A percentile compares a stretch with the other conserved stretches of the same genome.
phyloP scores from a whole-genome alignment of 1,284 basidiomycete genomes.

The Apiotrichum sp. region DNA sequence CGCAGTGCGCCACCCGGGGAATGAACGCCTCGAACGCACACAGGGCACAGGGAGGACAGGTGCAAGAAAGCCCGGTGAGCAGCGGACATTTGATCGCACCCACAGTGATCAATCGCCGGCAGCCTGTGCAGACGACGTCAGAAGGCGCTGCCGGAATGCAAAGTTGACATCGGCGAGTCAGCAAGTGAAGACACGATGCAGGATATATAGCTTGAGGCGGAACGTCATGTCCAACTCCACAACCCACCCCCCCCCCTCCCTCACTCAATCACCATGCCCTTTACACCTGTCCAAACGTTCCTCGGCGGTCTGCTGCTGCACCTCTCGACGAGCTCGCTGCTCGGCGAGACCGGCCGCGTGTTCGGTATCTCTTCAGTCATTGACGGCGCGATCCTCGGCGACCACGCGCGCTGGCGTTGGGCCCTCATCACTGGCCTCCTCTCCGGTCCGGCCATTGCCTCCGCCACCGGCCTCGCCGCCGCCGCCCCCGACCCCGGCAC shows the following conservation, averaged over 20 bases:
- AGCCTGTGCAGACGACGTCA: too few relatives aligned
- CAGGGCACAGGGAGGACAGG: too few relatives aligned
- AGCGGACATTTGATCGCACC: too few relatives aligned
- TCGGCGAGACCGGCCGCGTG: constrained; percentile 56
- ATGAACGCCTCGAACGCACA: not conserved
- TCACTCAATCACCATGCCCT: constrained; percentile 15
- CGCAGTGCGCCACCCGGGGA: not conserved
- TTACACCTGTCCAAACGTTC: constrained; percentile 57
- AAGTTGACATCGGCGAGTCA: too few relatives aligned
- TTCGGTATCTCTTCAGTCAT: constrained; percentile 62
- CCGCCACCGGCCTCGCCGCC: constrained; percentile 29
- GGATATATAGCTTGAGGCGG: not conserved
- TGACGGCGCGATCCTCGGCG: constrained; percentile 53
- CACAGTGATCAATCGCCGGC: too few relatives aligned
- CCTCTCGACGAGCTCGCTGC: constrained; percentile 54
- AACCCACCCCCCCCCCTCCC: not conserved
- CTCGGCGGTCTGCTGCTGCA: constrained; percentile 59
- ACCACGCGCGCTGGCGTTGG: constrained; percentile 44
- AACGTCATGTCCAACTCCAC: not conserved
- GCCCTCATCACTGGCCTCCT: constrained; percentile 36
- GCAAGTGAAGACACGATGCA: too few relatives aligned
- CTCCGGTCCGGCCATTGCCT: constrained; percentile 25
- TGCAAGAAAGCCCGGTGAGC: too few relatives aligned
- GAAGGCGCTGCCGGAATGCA: too few relatives aligned
- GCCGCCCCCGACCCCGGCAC: constrained; percentile 52